Evolutionary conservation across 495 filamentous ascomycete species (phyloP).

Genomic region (Talaromyces adpressus): DNA sequence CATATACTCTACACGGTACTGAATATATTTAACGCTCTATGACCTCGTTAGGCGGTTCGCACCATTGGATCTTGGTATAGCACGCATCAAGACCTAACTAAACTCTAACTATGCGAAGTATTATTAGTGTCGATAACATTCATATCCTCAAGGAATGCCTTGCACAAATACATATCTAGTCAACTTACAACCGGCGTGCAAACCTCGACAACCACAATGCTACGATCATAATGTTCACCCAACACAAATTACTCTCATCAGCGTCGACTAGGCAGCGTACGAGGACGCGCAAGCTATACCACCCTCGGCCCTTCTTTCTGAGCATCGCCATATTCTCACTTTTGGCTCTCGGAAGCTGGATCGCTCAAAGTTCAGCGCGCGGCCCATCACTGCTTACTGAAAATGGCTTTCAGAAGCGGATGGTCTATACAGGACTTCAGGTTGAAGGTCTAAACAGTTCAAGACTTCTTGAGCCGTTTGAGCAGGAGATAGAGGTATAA

Average conservation of each 20-base stretch:
- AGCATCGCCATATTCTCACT: neutral
- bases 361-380: neutral
- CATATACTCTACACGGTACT: neutral
- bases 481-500: constrained; percentile 31
- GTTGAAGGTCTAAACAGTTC: neutral
- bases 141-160: neutral
- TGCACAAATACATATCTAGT: neutral
- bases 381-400: neutral
- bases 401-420: constrained; percentile 1
- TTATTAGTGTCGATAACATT: neutral
- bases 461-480: neutral
- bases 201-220: neutral
- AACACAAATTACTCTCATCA: neutral
- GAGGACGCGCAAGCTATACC: neutral
- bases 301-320: constrained; percentile 4
- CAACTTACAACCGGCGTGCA: neutral
- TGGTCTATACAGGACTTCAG: neutral
- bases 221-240: neutral
- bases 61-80: neutral
- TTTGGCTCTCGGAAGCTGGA: neutral
- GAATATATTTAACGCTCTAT: neutral
- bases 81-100: neutral
- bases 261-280: neutral
- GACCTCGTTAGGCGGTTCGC: neutral
- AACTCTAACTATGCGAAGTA: neutral